Evolutionary conservation across 2,329 filamentous ascomycete species (phyloP), one percentile per base, ranked within the genome.

Genomic region (Ophiocordyceps robertsii): DNA sequence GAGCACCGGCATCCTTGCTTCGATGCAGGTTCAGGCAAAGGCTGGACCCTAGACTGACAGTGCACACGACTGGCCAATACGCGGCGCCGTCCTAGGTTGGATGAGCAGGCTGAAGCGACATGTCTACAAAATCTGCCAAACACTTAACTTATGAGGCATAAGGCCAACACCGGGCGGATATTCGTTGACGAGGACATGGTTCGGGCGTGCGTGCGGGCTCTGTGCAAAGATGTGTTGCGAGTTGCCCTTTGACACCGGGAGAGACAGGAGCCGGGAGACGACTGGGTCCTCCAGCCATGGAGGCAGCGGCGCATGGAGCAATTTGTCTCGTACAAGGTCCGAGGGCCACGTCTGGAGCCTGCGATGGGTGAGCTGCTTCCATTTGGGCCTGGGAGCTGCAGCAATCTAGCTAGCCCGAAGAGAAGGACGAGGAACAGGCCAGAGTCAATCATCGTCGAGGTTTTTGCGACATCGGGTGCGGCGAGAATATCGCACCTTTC

Each of bases 181-280:
- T 60, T 95, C 89, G 56, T 98, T 98, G 52, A 96, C 79, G 32
- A 96, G 70, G 38, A 94, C 86, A 63, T 96, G 92, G 53, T 96
- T 98, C 3, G 90, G 86, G 4, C 68, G 70, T 16, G 67, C 53
- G 56, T 96, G 89, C 6, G 85, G 84, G 40, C 88, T 85, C 17
- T 68, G 57, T 16, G 61, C 58, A 52, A 81, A 81, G 7, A 81
- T 59, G 51, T 74, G 62, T 35, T 42, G 42, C 43, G 47, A 16
- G 29, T 44, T 39, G 17, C 45, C 44, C 13, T 47, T 43, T 42
- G 61, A 63, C 10, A 67, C 44, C 19, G 66, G 66, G 30, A 76
- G 62, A n/a, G 72, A 70, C 19, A 67, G 58, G 4, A 81, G 54
- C 40, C 77, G 81, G 4, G 75, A 61, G 40, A 92, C 63, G 38